phyloP scores from a whole-genome alignment of 495 filamentous ascomycete genomes.

The Penicillium silybi region DNA sequence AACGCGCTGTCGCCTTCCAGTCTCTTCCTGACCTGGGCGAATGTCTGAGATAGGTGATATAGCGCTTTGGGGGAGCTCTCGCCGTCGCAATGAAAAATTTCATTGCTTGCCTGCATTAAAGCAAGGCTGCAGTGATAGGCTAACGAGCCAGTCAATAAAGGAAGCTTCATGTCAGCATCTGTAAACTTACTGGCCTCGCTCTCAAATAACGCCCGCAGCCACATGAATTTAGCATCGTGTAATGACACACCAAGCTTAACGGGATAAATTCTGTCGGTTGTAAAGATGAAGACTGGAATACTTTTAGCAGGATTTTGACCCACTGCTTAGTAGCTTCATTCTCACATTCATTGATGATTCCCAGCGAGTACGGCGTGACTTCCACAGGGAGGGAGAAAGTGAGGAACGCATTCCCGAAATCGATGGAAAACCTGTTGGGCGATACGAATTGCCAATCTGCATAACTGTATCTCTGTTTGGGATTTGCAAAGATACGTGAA shows the following conservation, averaged over 20 bases:
- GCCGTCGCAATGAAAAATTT: constrained; percentile 11
- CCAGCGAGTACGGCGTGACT: constrained; percentile 8
- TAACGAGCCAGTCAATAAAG: not conserved
- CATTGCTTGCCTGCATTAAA: constrained; percentile 22
- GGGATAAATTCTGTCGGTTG: constrained; percentile 16
- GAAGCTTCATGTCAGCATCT: not conserved
- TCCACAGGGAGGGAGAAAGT: constrained; percentile 8
- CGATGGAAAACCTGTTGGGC: too few relatives aligned
- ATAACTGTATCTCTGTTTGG: not conserved
- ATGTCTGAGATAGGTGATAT: constrained; percentile 20
- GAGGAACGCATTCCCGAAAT: constrained; percentile 5
- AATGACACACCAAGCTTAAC: constrained; percentile 17
- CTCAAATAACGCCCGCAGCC: constrained; percentile 15
- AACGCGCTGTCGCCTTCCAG: constrained; percentile 17
- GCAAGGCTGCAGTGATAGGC: constrained; percentile 19
- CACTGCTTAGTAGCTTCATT: not conserved
- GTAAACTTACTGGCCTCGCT: constrained; percentile 16
- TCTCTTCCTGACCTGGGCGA: constrained; percentile 12
- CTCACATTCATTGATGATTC: constrained; percentile 17
- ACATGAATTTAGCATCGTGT: constrained; percentile 17
- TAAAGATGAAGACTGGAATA: not conserved
- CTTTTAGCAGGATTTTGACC: not conserved
- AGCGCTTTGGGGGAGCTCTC: constrained; percentile 16
- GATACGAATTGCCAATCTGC: not conserved
- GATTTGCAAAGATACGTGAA: too few relatives aligned